A percentile compares a stretch with the other conserved stretches of the same genome.
These are phyloP conservation scores for Neonectria coccinea DNA, from an alignment of 2,329 filamentous ascomycete species.

Conservation along the genomic window DNA sequence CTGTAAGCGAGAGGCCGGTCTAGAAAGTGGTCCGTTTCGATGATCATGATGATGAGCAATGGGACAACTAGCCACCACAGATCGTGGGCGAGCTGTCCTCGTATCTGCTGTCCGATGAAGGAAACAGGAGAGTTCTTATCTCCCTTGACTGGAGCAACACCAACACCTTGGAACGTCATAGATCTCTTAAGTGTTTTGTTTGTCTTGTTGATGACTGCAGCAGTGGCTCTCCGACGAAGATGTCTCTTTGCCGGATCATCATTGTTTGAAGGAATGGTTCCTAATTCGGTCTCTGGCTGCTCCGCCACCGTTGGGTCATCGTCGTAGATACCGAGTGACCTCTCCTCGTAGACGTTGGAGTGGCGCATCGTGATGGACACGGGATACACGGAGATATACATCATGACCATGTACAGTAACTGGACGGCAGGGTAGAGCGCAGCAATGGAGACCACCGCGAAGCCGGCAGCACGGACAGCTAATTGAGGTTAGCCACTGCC, in stretches of 20 bases:
- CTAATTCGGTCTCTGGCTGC: constrained; percentile 43
- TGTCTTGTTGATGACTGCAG: constrained; percentile 48
- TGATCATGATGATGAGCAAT: constrained; percentile 69
- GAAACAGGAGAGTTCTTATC: constrained; percentile 55
- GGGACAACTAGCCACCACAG: constrained; percentile 74
- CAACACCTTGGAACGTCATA: constrained; percentile 59
- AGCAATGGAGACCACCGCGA: constrained; percentile 72
- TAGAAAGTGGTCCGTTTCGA: constrained; percentile 68
- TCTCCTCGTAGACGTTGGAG: constrained; percentile 79
- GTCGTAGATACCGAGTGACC: constrained; percentile 70
- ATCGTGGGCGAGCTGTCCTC: constrained; percentile 74
- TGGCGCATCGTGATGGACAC: constrained; percentile 73
- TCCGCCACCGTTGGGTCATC: constrained; percentile 44
- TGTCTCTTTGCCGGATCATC: constrained; percentile 41
- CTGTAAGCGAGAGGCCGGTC: constrained; percentile 64
- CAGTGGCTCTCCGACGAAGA: constrained; percentile 41
- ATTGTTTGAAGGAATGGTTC: constrained; percentile 42
- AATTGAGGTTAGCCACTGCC: constrained; percentile 22
- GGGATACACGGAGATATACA: constrained; percentile 74
- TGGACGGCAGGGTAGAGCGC: constrained; percentile 68
- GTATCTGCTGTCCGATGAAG: constrained; percentile 68
- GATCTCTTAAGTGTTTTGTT: constrained; percentile 52
- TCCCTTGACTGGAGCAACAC: constrained; percentile 47
- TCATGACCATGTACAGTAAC: constrained; percentile 72
- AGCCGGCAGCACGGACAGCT: constrained; percentile 74